Base-by-base conservation (phyloP, 1,284 basidiomycete genomes). In the Leccinum variabile region DNA sequence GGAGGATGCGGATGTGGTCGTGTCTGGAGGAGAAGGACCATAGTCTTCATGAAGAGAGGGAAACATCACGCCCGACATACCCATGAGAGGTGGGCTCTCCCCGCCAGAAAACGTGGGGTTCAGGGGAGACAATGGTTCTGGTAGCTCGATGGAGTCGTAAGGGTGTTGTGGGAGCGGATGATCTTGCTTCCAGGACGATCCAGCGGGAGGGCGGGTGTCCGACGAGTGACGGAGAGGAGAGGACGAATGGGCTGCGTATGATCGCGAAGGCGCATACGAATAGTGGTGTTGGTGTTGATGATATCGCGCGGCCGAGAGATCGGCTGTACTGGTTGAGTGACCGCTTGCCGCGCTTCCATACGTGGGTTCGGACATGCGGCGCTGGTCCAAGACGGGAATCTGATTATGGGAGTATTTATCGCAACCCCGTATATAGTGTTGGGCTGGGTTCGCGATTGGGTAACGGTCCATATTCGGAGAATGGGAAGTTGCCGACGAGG, bases 341-440 rank as follows among this genome's bases (percentile, higher is more conserved):
- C 64, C 59, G 57, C 65, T 59, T 64, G 67, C 58, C 60, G 70
- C 56, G 70, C 69, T 70, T 70, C 72, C 66, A 71, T 80, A 76
- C 65, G 82, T 75, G 59, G 86, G 85, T 71, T 87, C 86, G 68
- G 86, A 87, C 83, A 87, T 85, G 73, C 86, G 83, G 69, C 85
- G 78, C 59, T 84, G 83, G 75, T 84, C 84, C 64, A 81, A 72
- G 65, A 77, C 69, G 61, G 75, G 63, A 65, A 68, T 62, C 63
- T 76, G 68, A 69, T 73, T 67, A 69, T 68, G 66, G 59, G 76
- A 72, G 74, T 77, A 80, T 76, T 79, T 80, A 76, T 80, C 75
- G 57, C 66, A 66, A 57, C 59, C 67, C 68, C 66, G 78, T 72
- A 78, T 70, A 71, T 76, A 73, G 63, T 75, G 76, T 66, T 76